These are phyloP conservation scores for Raddia guianensis DNA, from an alignment of 176 grass and related monocot genomes.

Conservation along the genomic window DNA sequence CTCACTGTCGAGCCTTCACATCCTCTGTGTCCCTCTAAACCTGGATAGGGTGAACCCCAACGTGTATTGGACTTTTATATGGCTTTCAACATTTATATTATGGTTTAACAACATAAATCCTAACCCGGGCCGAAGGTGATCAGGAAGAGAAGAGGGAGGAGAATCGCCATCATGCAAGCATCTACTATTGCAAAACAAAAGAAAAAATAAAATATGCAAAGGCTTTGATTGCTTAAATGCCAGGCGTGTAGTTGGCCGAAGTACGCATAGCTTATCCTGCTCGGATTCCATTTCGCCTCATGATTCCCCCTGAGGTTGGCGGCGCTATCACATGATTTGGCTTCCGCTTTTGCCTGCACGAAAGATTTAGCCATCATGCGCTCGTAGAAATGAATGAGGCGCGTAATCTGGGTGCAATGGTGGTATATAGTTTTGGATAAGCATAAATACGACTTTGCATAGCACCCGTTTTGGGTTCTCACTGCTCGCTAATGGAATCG, in stretches of 20 bases:
- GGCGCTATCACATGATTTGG: conserved; percentile 39
- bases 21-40: too few species aligned
- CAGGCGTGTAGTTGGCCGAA: background rate
- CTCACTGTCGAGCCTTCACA: too few species aligned
- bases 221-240: background rate
- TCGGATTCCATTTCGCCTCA: conserved; percentile 43
- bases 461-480: conserved; percentile 14
- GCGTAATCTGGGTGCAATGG: conserved; percentile 6
- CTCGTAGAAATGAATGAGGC: conserved; percentile 8
- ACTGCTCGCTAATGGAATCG: background rate
- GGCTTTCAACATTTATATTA: too few species aligned
- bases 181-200: background rate
- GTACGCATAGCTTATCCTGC: conserved; percentile 37
- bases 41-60: too few species aligned
- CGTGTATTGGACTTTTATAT: too few species aligned
- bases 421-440: conserved; percentile 36
- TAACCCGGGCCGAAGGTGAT: too few species aligned
- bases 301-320: conserved; percentile 29
- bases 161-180: background rate
- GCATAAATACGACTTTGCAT: conserved; percentile 30
- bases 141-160: too few species aligned
- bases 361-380: conserved; percentile 53
- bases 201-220: background rate
- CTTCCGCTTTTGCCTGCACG: conserved; percentile 41
- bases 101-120: too few species aligned